Evolutionary conservation across 2,329 filamentous ascomycete species (phyloP), one percentile per base, ranked within the genome.

Genomic region (Apiospora saccharicola): DNA sequence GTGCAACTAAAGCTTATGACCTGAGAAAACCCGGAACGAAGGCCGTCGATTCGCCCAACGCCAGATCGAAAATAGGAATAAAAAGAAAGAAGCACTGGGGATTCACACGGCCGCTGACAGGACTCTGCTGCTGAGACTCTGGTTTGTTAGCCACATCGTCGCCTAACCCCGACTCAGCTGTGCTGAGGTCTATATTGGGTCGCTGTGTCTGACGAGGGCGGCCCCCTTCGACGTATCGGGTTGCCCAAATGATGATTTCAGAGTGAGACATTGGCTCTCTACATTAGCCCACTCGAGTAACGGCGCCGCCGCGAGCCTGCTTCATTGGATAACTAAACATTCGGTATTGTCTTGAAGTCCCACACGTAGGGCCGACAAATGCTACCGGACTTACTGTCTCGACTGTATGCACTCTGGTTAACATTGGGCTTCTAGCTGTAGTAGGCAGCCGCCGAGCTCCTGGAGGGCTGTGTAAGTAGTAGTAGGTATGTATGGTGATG

Each of bases 301-400:
- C 53, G 57, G 34, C 19, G 57, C 57, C 34, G 34, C 57, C 16
- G 57, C 34, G 34, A 64, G 57, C 57, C 57, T n/a, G 7, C 30
- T 22, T 64, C 19, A n/a, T n/a, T n/a, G 26, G 53, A 61, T 22
- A 61, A 3, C 0, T 57, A 5, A 16, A 5, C 14, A 30, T 19
- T 14, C 26, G 16, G 30, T 6, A 57, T 30, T 26, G 37, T 37
- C 26, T 26, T 5, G 6, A 19, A 57, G 19, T 57, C 16, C 30
- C 53, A 49, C 49, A 51, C n/a, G n/a, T 24, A 61, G 53, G 26
- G 53, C 53, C 53, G 26, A 26, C 26, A 26, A 61, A 61, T 61
- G 26, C 22, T n/a, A 64, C 57, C n/a, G 30, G 10, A n/a, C 34
- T 10, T 41, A 41, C 37, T 41, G 8, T 2, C 6, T n/a, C n/a